A percentile compares a stretch with the other conserved stretches of the same genome.
Evolutionary conservation across 495 filamentous ascomycete genomes (phyloP).

Genomic region (Pseudotulostoma volvatum): DNA sequence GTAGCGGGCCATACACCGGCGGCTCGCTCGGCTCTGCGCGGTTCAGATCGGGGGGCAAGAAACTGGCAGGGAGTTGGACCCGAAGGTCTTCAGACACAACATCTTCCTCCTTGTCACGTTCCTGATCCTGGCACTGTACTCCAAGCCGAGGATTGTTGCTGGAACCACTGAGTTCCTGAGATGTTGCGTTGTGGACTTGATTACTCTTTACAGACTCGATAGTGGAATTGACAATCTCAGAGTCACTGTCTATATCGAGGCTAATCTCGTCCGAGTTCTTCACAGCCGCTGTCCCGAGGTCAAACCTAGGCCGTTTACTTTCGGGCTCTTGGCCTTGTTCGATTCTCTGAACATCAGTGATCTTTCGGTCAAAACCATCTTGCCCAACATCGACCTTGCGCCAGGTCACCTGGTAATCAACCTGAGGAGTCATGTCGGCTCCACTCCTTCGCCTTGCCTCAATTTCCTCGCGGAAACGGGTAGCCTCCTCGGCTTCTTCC

Average conservation of each 20-base stretch:
- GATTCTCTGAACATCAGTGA: slow-evolving; percentile 5
- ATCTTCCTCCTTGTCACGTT: slow-evolving; percentile 1
- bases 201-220: slow-evolving; percentile 1
- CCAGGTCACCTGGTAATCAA: slow-evolving; percentile 15
- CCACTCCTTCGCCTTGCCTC: not conserved
- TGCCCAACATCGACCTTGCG: slow-evolving; percentile 10
- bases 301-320: slow-evolving; percentile 14
- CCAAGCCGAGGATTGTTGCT: too few species aligned
- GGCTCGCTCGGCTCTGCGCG: slow-evolving; percentile 8
- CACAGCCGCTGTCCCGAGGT: slow-evolving; percentile 6
- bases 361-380: slow-evolving; percentile 10
- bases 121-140: too few species aligned
- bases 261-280: slow-evolving; percentile 37
- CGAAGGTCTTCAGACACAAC: slow-evolving; percentile 42
- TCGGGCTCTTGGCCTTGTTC: slow-evolving; percentile 1
- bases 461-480: slow-evolving; percentile 10
- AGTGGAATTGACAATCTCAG: slow-evolving; percentile 7
- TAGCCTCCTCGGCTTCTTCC: slow-evolving; percentile 13
- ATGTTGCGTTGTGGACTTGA: not conserved
- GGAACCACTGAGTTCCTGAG: too few species aligned
- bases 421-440: not conserved
- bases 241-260: slow-evolving; percentile 37
- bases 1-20: slow-evolving; percentile 28
- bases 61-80: slow-evolving; percentile 49
- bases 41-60: slow-evolving; percentile 27